Base-by-base conservation (phyloP, 225 moss, liverwort and hornwort species). In the Polytrichum formosum region DNA sequence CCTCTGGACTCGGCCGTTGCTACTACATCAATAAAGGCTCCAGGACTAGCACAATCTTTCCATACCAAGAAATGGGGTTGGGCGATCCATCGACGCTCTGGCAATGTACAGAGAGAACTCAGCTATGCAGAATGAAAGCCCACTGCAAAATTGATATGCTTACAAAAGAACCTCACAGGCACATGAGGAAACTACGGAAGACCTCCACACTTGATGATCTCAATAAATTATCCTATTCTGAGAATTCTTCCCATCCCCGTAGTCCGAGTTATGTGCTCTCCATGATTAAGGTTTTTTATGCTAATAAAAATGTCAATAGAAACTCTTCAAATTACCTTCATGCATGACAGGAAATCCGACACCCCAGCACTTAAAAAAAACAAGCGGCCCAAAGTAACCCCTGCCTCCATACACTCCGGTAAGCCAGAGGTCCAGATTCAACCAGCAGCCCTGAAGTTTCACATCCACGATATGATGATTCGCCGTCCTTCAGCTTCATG, bases 391-490 rank as follows among this genome's bases (percentile, higher is more conserved):
- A 85, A 79, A 76, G 79, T 85, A 82, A 85, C 79, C 72, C 85
- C 82, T 82, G 85, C 85, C 82, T 85, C 85, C 85, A 85, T 85
- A 74, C 85, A 85, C 85, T 66, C 79, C 66, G 59, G 72, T 72
- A 56, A 19, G 74, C 28, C 18, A 25, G 31, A 79, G 27, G 59
- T 76, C 61, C 65, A 82, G 72, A 76, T 82, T 79, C 78, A 79
- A 70, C 61, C 30, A 78, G 61, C 71, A 72, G 66, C 76, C 71
- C 82, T 82, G 82, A 81, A 74, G 21, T 28, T 63, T 26, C 62
- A 63, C 21, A 63, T 63, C 62, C 62, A 23, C 23, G 25, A 63
- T 28, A 20, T 59, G 46, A 16, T 63, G 62, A 26, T 63, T 63
- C 62, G 62, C 62, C 62, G 26, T 22, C 23, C 62, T 26, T 63